Conservation (phyloP, 1,284 basidiomycete species). For the Afroboletus lepidellus region DNA sequence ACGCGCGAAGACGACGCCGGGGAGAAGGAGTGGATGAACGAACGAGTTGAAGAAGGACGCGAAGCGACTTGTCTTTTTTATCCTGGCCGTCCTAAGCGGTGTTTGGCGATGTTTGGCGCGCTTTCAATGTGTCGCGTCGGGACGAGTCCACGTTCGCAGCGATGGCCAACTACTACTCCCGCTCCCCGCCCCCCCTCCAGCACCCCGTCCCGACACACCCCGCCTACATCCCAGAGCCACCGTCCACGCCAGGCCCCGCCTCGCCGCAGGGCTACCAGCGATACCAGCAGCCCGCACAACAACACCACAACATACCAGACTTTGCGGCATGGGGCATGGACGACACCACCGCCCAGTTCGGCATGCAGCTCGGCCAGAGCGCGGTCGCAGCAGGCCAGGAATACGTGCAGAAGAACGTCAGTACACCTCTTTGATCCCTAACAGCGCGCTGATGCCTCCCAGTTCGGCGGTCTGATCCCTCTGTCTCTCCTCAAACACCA, state of each 20-base stretch:
- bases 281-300: slow-evolving; percentile 44
- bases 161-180: slow-evolving; percentile 47
- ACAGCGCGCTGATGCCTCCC: background rate
- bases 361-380: slow-evolving; percentile 92
- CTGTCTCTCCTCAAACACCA: slow-evolving; percentile 84
- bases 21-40: slow-evolving; percentile 22
- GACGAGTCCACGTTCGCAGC: background rate
- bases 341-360: slow-evolving; percentile 93
- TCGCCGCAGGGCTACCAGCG: slow-evolving; percentile 78
- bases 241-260: slow-evolving; percentile 51
- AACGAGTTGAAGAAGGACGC: slow-evolving; percentile 8
- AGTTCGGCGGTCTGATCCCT: slow-evolving; percentile 83
- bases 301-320: slow-evolving; percentile 43
- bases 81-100: slow-evolving; percentile 8
- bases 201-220: slow-evolving; percentile 91
- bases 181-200: slow-evolving; percentile 79
- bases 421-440: slow-evolving; percentile 28
- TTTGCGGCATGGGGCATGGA: slow-evolving; percentile 83
- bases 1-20: slow-evolving; percentile 15
- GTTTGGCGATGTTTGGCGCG: slow-evolving; percentile 28
- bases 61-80: slow-evolving; percentile 22
- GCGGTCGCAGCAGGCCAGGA: slow-evolving; percentile 94
- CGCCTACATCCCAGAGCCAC: slow-evolving; percentile 86
- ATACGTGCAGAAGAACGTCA: slow-evolving; percentile 92
- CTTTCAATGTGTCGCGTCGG: background rate